Percentiles rank a stretch among this genome's conserved stretches.
Evolutionary conservation across 768 basidiomycete genomes (phyloP).

Genomic region (Tricholoma sp.): DNA sequence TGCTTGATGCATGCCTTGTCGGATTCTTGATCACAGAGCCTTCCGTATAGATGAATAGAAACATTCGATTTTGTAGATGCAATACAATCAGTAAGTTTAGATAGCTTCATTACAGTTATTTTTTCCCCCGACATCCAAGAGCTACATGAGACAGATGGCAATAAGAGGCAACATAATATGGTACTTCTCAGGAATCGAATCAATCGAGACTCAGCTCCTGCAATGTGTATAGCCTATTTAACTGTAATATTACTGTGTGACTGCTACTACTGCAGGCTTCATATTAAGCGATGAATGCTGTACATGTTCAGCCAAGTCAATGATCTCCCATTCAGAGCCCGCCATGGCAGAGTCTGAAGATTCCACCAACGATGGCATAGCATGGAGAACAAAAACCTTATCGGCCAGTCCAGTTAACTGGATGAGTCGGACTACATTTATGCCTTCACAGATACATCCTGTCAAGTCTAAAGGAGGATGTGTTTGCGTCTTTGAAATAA

Average conservation of each 20-base stretch:
- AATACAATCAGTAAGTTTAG: too few relatives aligned
- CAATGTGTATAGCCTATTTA: too few relatives aligned
- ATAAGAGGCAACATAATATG: too few relatives aligned
- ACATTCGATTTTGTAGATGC: neutral
- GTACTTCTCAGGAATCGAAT: too few relatives aligned
- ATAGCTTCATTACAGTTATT: too few relatives aligned
- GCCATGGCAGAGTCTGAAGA: neutral
- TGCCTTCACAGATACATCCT: constrained; percentile 33
- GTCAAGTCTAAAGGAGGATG: constrained; percentile 36
- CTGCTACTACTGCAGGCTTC: neutral
- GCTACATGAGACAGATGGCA: too few relatives aligned
- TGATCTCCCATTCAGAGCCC: neutral
- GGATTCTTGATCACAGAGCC: constrained; percentile 83
- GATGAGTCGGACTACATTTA: constrained; percentile 45
- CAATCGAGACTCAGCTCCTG: too few relatives aligned
- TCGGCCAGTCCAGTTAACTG: constrained; percentile 39
- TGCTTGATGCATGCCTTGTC: constrained; percentile 90
- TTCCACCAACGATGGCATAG: constrained; percentile 15
- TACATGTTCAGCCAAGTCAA: neutral
- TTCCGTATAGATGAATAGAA: constrained; percentile 24
- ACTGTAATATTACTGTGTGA: neutral
- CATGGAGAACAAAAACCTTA: constrained; percentile 40
- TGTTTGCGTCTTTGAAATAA: constrained; percentile 19
- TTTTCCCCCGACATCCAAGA: too few relatives aligned
- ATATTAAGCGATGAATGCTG: neutral